Evolutionary conservation across 1,284 basidiomycete genomes (phyloP), one percentile per base, ranked within the genome.

Genomic region (Omphalotus olearius): DNA sequence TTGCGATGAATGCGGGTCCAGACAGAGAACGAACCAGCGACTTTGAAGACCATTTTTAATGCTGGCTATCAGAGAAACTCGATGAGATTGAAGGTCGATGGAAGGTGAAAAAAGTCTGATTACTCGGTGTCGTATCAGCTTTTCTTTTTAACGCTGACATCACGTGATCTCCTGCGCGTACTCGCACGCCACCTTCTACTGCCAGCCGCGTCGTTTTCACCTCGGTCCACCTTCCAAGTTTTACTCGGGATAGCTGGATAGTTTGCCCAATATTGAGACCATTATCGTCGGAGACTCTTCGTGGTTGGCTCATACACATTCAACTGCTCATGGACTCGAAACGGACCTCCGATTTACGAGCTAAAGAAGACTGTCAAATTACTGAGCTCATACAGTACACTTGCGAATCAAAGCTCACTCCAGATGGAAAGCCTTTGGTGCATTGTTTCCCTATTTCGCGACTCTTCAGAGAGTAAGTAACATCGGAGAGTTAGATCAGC

Each of bases 31-130:
- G 58, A 64, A 88, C 89, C 88, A 72, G 88, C 80, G 60, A 91
- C 89, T 71, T 91, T 91, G 85, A 75, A 90, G 62, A 83, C 80
- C 88, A 91, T 91, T 13, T 3, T 33, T 33, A 33, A 33, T 33
- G 13, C 7, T 33, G 13, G 30, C 7, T 68, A 69, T 79, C 64
- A 54, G 52, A 57, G 50, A 59, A 52, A 49, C 56, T 56, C 60
- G 60, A 63, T 63, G 67, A 62, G 68, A 67, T 67, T 65, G 63
- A 66, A 64, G 67, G 61, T 61, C 58, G 62, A 61, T 57, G 64
- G 59, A 61, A 65, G 66, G 58, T 57, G 56, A 56, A 62, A 53
- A 56, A 58, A 51, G 61, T 62, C 47, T 58, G 65, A 10, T 38
- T 40, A 23, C 16, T 40, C 39, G 16, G 39, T 18, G 16, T 33